Base-by-base conservation (phyloP, 2,329 filamentous ascomycete species). In the Fusarium sacchari region DNA sequence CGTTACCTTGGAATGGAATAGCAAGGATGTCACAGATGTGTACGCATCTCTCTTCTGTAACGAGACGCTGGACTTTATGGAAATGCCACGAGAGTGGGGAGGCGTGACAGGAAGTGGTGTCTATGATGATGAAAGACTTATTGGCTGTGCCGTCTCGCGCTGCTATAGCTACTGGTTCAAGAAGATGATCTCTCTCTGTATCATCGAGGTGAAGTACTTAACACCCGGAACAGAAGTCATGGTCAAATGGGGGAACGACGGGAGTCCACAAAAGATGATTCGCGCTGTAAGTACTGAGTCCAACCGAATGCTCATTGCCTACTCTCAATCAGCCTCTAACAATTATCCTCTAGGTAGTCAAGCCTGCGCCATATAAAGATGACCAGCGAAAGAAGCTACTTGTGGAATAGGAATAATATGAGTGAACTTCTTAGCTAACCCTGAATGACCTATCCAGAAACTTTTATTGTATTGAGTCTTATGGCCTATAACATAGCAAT, bases 381-480 rank as follows among this genome's bases (percentile, higher is more conserved):
- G 22, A n/a, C 6, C 13, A 40, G 39, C 39, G 39, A n/a, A 40
- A n/a, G 39, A 40, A 40, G 39, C 39, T 22, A 1, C 39, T 40
- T n/a, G 8, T 40, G 8, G 13, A n/a, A 15, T 40, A 40, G 22
- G 32, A 32, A 40, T 4, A 40, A 4, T 1, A 40, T 3, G 8
- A 40, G 13, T 40, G 39, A 1, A 6, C 22, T 15, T 15, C 8
- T 10, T 40, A 15, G 4, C 22, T 14, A 22, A 22, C 22, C 37
- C 3, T 0, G 3, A 22, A 14, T 40, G 20, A 22, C 20, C 3
- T 9, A 40, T 40, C 7, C 22, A 6, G 20, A 40, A 0, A 22
- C 12, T 9, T 22, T 40, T 22, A 22, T 6, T 8, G 37, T 22
- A 14, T 22, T 40, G 8, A 40, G 37, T 40, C 37, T 22, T 9